phyloP scores from a whole-genome alignment of 768 basidiomycete genomes.

The Fibroporia radiculosa region DNA sequence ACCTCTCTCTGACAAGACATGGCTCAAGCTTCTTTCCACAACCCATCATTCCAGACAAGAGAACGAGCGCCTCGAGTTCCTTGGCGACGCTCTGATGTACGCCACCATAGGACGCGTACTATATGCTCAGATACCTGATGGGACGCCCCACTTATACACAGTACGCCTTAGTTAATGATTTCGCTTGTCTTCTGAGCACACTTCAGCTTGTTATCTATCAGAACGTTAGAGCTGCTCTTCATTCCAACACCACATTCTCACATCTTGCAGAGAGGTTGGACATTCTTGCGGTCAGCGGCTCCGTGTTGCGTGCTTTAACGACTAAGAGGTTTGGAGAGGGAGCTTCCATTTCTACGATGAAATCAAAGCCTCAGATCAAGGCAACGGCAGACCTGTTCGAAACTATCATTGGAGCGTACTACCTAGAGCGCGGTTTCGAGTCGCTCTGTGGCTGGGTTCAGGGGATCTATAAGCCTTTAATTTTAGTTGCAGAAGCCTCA shows the following conservation, averaged over 20 bases:
- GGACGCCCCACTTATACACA: conserved; percentile 19
- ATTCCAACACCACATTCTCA: conserved; percentile 22
- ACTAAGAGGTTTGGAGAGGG: conserved; percentile 20
- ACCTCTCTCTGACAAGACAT: conserved; percentile 21
- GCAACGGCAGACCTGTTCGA: conserved; percentile 40
- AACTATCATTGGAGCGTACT: conserved; percentile 36
- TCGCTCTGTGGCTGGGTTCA: conserved; percentile 31
- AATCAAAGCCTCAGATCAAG: conserved; percentile 22
- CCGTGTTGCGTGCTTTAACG: conserved; percentile 17
- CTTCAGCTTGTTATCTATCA: conserved; percentile 6
- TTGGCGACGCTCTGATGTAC: conserved; percentile 41
- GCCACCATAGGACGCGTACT: conserved; percentile 33
- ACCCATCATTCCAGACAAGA: conserved; percentile 6
- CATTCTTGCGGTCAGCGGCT: conserved; percentile 18
- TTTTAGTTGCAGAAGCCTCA: conserved; percentile 24
- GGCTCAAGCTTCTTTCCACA: conserved; percentile 19
- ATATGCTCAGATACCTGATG: conserved; percentile 22
- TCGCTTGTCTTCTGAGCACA: not conserved
- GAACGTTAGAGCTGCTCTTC: conserved; percentile 17
- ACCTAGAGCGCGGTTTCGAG: conserved; percentile 30
- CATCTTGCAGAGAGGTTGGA: conserved; percentile 25
- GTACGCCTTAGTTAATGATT: conserved; percentile 17
- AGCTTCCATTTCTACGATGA: conserved; percentile 5
- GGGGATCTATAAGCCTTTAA: conserved; percentile 31
- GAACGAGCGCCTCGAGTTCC: conserved; percentile 38